Base-by-base conservation (phyloP, 805 yeast species). In the Kluyveromyces aestuarii region DNA sequence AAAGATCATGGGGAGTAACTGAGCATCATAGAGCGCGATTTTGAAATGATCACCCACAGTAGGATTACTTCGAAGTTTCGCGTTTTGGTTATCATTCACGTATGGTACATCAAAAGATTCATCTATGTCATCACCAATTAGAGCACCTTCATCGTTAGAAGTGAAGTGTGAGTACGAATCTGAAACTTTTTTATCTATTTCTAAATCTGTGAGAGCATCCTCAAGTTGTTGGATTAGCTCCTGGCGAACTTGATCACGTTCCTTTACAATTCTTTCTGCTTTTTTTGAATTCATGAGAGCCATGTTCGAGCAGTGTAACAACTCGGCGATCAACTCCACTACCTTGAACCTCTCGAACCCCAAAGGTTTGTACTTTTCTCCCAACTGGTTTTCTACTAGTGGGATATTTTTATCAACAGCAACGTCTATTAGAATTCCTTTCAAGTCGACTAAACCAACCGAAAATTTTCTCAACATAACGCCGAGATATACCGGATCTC, bases 221-320 rank as follows among this genome's bases (percentile, higher is more conserved):
- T 55, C 61, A 27, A 63, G 42, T 36, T 56, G 59, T 57, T 59
- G 69, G 40, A 72, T 67, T 44, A 84, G 70, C 19, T 82, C 71
- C 19, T 69, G 71, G 50, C 96, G 75, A 51, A 82, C 79, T 11
- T 68, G 64, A 59, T 89, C 96, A 44, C 96, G 76, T 49, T 82
- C 80, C 37, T 68, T 66, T 21, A 88, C 81, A 41, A 87, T 75
- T 30, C 73, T 72, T 64, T 87, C 82, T 48, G 90, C 88, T 46
- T 74, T 75, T 39, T 76, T 79, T 42, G 90, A 88, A 63, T 91
- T 93, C 55, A 93, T 75, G 17, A 89, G 73, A 0, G 84, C 87
- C 98, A 93, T 93, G 68, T 93, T 93, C n/a, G 96, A 88, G 62
- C 99, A 93, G 67, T 93, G 99, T 49, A 93, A 73, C 39, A 93